Base-by-base conservation (phyloP, 352 stramenopile genomes). In the Pythium periplocum region DNA sequence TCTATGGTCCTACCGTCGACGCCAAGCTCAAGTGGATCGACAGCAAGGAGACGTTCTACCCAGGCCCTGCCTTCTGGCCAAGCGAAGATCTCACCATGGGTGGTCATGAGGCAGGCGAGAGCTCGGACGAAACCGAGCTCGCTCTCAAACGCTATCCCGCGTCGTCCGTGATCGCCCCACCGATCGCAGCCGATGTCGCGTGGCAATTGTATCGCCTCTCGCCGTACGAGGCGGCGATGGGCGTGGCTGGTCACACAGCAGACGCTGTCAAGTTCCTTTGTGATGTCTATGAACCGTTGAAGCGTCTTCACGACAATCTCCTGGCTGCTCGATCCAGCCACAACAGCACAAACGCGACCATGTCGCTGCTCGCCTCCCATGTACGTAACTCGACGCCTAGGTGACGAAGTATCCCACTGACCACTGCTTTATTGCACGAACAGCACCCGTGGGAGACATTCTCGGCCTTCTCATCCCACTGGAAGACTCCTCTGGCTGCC, bases 371-470 rank as follows among this genome's bases (percentile, higher is more conserved):
- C 7, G 48, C 60, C 12, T 56, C 64, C 17, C 69, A 73, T 60
- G 78, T 89, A 70, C 47, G 4, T 47, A 68, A 26, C 17, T 26
- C 17, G 17, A 26, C 17, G 17, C 17, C 17, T 26, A 26, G 17
- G 17, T 26, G 17, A 26, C 17, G 17, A 26, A 26, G 17, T 26
- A 26, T 26, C 17, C 17, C 17, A 26, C 17, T 26, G 17, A 26
- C 17, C 17, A 26, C 0, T 56, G 12, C 30, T 17, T 45, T 2
- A 1, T 45, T 26, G 37, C 34, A 48, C 50, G 39, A 17, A 50
- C 41, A 94, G 83, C 83, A 94, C 48, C 83, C 82, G 5, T 94
- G 83, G 83, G 83, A 94, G 45, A 91, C 79, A n/a, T 87, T 94
- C 57, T 89, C 80, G 33, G 56, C 77, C 3, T 66, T 90, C 2